These are phyloP conservation scores for Spathaspora hagerdaliae DNA, from an alignment of 805 yeast species.

Conservation along the genomic window DNA sequence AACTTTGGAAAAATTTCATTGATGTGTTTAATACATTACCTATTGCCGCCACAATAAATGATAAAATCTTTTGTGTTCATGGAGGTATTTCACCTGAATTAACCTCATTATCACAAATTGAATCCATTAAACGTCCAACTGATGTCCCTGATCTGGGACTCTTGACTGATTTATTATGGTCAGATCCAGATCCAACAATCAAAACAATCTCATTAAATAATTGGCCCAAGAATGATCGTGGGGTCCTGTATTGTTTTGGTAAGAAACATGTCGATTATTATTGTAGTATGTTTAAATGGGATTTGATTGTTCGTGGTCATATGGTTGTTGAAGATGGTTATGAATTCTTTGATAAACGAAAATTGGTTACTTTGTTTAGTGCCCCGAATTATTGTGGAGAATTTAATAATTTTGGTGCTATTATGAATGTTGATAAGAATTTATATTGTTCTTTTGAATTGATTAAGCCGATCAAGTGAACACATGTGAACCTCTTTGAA, in stretches of 20 bases:
- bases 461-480: constrained; percentile 45
- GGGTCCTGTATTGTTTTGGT: constrained; percentile 77
- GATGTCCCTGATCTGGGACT: constrained; percentile 81
- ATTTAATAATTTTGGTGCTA: constrained; percentile 76
- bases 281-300: constrained; percentile 63
- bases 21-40: constrained; percentile 59
- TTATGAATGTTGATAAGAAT: constrained; percentile 66
- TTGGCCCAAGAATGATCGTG: constrained; percentile 82
- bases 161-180: constrained; percentile 76
- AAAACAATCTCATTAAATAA: constrained; percentile 36
- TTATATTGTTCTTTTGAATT: constrained; percentile 70
- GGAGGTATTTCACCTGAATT: constrained; percentile 78
- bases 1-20: constrained; percentile 48
- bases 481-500: no score
- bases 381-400: constrained; percentile 87
- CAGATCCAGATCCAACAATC: constrained; percentile 59
- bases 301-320: constrained; percentile 76
- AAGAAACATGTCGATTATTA: constrained; percentile 70
- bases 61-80: constrained; percentile 56
- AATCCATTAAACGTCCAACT: constrained; percentile 71
- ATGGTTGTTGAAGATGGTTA: constrained; percentile 91
- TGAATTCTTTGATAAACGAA: constrained; percentile 72
- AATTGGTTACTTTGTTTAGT: constrained; percentile 72
- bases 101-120: constrained; percentile 61
- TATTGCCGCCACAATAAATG: constrained; percentile 58